A percentile compares a stretch with the other conserved stretches of the same genome.
These are phyloP conservation scores for Thelonectria blattea DNA, from an alignment of 2,329 filamentous ascomycete species.

Conservation along the genomic window DNA sequence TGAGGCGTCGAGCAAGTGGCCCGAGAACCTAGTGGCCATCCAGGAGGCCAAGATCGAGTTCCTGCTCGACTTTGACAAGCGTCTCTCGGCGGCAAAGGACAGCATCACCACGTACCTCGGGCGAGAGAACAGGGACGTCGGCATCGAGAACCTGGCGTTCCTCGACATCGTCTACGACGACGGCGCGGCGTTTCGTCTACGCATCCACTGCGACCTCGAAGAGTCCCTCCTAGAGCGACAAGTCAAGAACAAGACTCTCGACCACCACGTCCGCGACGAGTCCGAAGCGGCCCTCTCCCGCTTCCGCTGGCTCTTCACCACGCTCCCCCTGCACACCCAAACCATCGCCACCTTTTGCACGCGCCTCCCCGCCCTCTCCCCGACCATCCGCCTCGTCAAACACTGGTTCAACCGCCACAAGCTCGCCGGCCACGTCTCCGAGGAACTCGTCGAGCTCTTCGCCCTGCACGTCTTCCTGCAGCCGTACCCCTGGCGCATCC, in stretches of 20 bases:
- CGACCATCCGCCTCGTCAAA: constrained; percentile 84
- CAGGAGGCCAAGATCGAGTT: constrained; percentile 95
- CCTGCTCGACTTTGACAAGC: constrained; percentile 74
- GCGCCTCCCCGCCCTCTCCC: constrained; percentile 78
- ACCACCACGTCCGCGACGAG: constrained; percentile 70
- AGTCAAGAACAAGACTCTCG: constrained; percentile 73
- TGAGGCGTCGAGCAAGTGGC: constrained; percentile 92
- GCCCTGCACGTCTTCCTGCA: constrained; percentile 79
- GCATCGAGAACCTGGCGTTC: constrained; percentile 78
- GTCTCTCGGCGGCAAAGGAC: constrained; percentile 67
- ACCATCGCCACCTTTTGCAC: constrained; percentile 81
- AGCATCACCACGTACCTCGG: constrained; percentile 74
- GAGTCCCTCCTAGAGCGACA: constrained; percentile 79
- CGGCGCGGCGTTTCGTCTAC: constrained; percentile 78
- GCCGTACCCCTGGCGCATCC: constrained; percentile 79
- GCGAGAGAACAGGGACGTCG: constrained; percentile 74
- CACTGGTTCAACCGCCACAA: constrained; percentile 89
- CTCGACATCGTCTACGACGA: constrained; percentile 79
- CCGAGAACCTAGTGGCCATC: constrained; percentile 87
- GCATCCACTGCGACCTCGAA: constrained; percentile 89
- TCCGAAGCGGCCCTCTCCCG: constrained; percentile 71
- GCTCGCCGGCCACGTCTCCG: constrained; percentile 74
- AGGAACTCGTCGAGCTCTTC: constrained; percentile 85
- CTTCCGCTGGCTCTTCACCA: constrained; percentile 74
- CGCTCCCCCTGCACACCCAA: constrained; percentile 80